phyloP scores from a whole-genome alignment of 2,329 filamentous ascomycete genomes.

The Nigrospora sphaerica region DNA sequence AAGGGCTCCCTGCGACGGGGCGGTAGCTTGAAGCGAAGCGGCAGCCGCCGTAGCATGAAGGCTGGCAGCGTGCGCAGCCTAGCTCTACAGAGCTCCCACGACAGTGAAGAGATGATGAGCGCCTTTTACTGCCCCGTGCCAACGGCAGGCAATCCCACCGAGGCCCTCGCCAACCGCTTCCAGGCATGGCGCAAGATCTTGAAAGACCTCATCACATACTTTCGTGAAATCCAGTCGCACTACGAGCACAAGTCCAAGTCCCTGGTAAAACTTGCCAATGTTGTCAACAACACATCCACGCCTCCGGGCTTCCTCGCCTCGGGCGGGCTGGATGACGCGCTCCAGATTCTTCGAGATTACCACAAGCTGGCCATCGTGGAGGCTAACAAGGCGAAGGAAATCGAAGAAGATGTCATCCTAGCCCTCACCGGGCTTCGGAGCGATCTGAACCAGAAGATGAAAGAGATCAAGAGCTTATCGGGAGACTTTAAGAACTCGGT shows the following conservation, averaged over 20 bases:
- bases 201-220: constrained; percentile 90
- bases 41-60: constrained; percentile 73
- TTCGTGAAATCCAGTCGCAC: constrained; percentile 81
- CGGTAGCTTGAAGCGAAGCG: constrained; percentile 68
- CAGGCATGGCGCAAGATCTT: constrained; percentile 94
- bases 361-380: constrained; percentile 76
- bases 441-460: constrained; percentile 92
- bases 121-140: constrained; percentile 88
- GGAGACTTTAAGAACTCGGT: constrained; percentile 97
- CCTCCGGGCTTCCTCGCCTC: constrained; percentile 71
- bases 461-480: constrained; percentile 90
- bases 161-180: constrained; percentile 79
- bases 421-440: constrained; percentile 79
- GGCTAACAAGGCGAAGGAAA: constrained; percentile 81
- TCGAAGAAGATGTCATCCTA: constrained; percentile 85
- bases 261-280: constrained; percentile 73
- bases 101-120: constrained; percentile 68
- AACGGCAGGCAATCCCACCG: constrained; percentile 79
- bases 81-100: constrained; percentile 59
- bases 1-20: constrained; percentile 70
- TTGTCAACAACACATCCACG: constrained; percentile 71
- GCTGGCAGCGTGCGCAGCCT: constrained; percentile 84
- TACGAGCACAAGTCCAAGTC: constrained; percentile 84
- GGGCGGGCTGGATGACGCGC: constrained; percentile 82
- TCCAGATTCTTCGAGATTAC: constrained; percentile 72